Conservation (phyloP, 2,329 filamentous ascomycete genomes). For the Aspergillus texensis region DNA sequence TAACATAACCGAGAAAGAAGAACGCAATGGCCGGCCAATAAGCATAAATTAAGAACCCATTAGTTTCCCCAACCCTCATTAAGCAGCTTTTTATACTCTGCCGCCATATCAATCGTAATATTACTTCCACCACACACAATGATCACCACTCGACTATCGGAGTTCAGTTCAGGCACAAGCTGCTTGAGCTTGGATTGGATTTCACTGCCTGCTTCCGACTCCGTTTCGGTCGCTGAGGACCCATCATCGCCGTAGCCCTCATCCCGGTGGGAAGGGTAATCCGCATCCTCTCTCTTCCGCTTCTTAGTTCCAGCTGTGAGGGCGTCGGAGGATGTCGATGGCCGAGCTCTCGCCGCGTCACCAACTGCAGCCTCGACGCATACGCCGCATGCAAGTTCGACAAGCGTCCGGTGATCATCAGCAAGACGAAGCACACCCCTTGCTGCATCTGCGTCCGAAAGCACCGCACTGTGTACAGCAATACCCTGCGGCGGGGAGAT, state of each 20-base stretch:
- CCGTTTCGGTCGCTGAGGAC: constrained; percentile 29
- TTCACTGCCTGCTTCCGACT: constrained; percentile 21
- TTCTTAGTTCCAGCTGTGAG: constrained; percentile 27
- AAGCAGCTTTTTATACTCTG: constrained; percentile 56
- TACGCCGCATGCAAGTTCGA: constrained; percentile 85
- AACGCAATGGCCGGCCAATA: constrained; percentile 10
- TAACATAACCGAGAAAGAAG: not conserved
- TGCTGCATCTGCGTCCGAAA: constrained; percentile 77
- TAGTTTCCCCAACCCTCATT: constrained; percentile 40
- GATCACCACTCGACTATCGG: constrained; percentile 74
- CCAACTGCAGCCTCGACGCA: constrained; percentile 60
- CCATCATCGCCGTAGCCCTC: constrained; percentile 42
- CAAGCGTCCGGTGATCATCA: constrained; percentile 78
- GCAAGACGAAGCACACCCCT: constrained; percentile 75
- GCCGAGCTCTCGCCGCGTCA: constrained; percentile 25
- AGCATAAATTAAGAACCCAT: constrained; percentile 7
- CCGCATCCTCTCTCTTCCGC: constrained; percentile 28
- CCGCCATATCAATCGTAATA: constrained; percentile 64
- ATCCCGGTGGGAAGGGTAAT: constrained; percentile 24
- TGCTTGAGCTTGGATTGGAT: constrained; percentile 56
- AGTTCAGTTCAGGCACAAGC: constrained; percentile 65
- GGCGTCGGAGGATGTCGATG: constrained; percentile 10
- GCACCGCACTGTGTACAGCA: constrained; percentile 62
- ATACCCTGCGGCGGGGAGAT: constrained; percentile 47
- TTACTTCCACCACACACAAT: constrained; percentile 81